phyloP scores from a whole-genome alignment of 805 yeast genomes.

The Cyberlindnera galapagoensis region DNA sequence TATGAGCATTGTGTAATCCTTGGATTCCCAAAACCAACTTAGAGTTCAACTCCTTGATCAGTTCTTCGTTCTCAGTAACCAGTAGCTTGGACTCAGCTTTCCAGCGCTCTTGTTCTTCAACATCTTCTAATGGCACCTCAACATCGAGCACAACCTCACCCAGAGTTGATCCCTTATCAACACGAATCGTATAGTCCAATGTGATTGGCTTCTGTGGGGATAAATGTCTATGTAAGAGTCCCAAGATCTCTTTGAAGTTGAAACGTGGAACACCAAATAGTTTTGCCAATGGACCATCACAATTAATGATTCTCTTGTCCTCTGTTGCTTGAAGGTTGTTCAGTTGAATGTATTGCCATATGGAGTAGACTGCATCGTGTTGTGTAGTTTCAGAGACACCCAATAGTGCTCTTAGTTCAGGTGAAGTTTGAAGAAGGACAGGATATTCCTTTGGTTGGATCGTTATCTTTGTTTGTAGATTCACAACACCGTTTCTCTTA shows the following conservation, averaged over 20 bases:
- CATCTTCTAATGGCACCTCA: slow-evolving; percentile 42
- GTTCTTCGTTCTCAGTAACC: slow-evolving; percentile 21
- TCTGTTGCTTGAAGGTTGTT: slow-evolving; percentile 56
- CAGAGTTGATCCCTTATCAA: slow-evolving; percentile 68
- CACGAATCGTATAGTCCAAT: slow-evolving; percentile 68
- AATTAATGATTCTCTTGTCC: slow-evolving; percentile 46
- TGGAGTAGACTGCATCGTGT: slow-evolving; percentile 71
- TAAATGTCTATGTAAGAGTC: slow-evolving; percentile 58
- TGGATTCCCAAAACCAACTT: slow-evolving; percentile 39
- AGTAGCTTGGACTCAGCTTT: slow-evolving; percentile 27
- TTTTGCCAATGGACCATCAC: slow-evolving; percentile 39
- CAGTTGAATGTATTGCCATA: slow-evolving; percentile 75
- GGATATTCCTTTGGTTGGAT: slow-evolving; percentile 79
- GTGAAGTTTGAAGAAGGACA: slow-evolving; percentile 55
- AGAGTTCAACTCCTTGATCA: slow-evolving; percentile 28
- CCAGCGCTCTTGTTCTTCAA: slow-evolving; percentile 22
- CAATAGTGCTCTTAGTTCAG: slow-evolving; percentile 59
- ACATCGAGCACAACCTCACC: slow-evolving; percentile 81
- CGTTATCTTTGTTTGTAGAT: slow-evolving; percentile 63
- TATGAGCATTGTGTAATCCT: slow-evolving; percentile 42
- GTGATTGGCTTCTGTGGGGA: slow-evolving; percentile 76
- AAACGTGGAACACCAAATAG: slow-evolving; percentile 46
- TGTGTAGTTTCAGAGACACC: slow-evolving; percentile 79
- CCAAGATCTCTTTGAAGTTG: slow-evolving; percentile 67
- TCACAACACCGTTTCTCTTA: slow-evolving; percentile 66